A percentile compares a stretch with the other conserved stretches of the same genome.
phyloP scores from a whole-genome alignment of 78 protist genomes.

The Guillardia theta region DNA sequence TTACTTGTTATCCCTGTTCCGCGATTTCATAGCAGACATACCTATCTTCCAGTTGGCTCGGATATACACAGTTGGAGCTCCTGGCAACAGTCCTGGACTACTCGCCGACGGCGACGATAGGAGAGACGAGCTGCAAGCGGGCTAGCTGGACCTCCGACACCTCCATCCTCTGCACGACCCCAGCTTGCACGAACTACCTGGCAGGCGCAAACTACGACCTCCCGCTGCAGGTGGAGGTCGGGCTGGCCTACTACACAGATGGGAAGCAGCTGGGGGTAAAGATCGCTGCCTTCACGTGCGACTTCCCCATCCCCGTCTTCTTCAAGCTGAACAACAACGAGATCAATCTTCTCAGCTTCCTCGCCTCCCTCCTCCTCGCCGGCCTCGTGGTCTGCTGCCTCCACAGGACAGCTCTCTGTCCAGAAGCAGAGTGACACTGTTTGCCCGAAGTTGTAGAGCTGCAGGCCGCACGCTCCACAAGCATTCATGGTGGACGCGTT shows the following conservation, averaged over 20 bases:
- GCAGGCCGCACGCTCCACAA: conserved; percentile 95
- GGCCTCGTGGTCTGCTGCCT: neutral
- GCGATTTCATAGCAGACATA: too few relatives aligned
- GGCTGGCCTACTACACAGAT: neutral
- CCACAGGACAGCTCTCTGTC: conserved; percentile 64
- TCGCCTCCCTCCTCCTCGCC: neutral
- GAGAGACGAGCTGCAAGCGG: neutral
- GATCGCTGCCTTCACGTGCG: neutral
- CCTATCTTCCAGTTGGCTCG: too few relatives aligned
- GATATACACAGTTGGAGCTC: too few relatives aligned
- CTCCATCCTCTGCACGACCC: neutral
- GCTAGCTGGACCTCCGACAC: neutral
- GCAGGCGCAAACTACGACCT: neutral
- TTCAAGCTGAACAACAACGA: neutral
- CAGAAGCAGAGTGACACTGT: conserved; percentile 91
- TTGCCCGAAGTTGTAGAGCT: conserved; percentile 94
- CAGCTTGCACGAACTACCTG: neutral
- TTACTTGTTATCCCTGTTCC: too few relatives aligned
- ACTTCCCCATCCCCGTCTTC: neutral
- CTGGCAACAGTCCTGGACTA: too few relatives aligned
- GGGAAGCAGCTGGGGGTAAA: neutral
- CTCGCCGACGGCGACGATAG: neutral
- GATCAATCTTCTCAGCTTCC: neutral
- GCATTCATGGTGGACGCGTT: conserved; percentile 99
- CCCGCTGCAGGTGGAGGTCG: neutral